Evolutionary conservation across 108 stramenopile species (phyloP).

Genomic region (Fistulifera solaris): DNA sequence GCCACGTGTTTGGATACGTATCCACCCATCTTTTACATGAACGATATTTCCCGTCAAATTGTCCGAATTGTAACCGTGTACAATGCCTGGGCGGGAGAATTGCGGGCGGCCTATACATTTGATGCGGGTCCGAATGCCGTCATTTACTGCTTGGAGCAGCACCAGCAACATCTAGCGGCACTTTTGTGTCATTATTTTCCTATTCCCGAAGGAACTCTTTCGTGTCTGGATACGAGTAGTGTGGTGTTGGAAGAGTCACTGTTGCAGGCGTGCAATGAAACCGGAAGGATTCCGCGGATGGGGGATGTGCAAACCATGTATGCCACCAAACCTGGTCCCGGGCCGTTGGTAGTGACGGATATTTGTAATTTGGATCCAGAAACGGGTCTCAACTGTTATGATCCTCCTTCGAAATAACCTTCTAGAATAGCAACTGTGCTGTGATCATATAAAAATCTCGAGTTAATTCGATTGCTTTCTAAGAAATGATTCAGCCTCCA

Average conservation of each 20-base stretch:
- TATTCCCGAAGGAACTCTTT: too few species aligned
- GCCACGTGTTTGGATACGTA: conserved; percentile 98
- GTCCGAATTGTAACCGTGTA: conserved; percentile 76
- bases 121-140: conserved; percentile 99
- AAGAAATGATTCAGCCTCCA: too few species aligned
- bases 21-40: conserved; percentile 99
- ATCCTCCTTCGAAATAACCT: conserved; percentile 2
- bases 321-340: conserved; percentile 69
- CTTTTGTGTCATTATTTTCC: conserved; percentile 73
- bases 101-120: conserved; percentile 95
- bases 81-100: conserved; percentile 64
- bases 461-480: too few species aligned
- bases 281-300: conserved; percentile 30
- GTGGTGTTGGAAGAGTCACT: not conserved
- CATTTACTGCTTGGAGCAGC: conserved; percentile 62
- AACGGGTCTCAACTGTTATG: conserved; percentile 39
- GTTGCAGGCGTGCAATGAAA: not conserved
- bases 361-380: conserved; percentile 31
- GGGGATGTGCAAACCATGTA: conserved; percentile 82
- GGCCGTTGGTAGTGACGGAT: conserved; percentile 45
- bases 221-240: conserved; percentile 1
- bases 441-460: too few species aligned
- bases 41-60: conserved; percentile 69
- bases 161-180: conserved; percentile 57
- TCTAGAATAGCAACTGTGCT: too few species aligned